Evolutionary conservation across 176 grass and related monocot species (phyloP).

Genomic region (Cenchrus fungigraminus): DNA sequence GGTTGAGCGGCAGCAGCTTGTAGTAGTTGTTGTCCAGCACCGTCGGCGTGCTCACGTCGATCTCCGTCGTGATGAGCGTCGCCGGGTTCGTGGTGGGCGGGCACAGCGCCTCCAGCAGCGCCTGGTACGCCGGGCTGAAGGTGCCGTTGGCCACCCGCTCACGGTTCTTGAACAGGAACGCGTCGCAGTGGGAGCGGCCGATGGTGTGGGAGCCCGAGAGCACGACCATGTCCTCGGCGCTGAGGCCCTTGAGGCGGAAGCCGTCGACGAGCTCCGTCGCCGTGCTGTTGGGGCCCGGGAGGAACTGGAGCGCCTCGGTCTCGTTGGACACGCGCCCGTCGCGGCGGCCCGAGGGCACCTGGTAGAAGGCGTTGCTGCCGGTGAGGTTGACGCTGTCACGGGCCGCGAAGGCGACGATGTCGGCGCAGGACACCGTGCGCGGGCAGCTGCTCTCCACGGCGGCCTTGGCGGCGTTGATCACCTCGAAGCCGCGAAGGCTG

Average conservation of each 20-base stretch:
- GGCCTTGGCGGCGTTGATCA: conserved; percentile 52
- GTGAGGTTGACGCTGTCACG: conserved; percentile 60
- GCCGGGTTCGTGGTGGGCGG: conserved; percentile 30
- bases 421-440: conserved; percentile 61
- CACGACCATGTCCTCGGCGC: conserved; percentile 67
- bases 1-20: conserved; percentile 57
- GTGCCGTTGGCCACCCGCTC: conserved; percentile 34
- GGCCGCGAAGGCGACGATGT: conserved; percentile 68
- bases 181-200: conserved; percentile 67
- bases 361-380: conserved; percentile 68
- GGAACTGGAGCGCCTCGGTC: background rate
- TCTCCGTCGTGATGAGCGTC: conserved; percentile 41
- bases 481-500: conserved; percentile 63
- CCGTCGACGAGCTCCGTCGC: conserved; percentile 2
- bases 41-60: conserved; percentile 63
- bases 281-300: conserved; percentile 47
- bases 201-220: conserved; percentile 82
- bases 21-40: conserved; percentile 80
- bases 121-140: conserved; percentile 61
- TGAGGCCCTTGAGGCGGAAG: conserved; percentile 37
- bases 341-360: conserved; percentile 64
- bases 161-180: conserved; percentile 57
- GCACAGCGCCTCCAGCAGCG: conserved; percentile 62
- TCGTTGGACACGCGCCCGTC: conserved; percentile 52
- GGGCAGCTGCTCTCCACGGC: conserved; percentile 53